Percentiles rank a stretch among this genome's conserved stretches.
Evolutionary conservation across 805 yeast species (phyloP).

Genomic region (Metschnikowia colocasiae): DNA sequence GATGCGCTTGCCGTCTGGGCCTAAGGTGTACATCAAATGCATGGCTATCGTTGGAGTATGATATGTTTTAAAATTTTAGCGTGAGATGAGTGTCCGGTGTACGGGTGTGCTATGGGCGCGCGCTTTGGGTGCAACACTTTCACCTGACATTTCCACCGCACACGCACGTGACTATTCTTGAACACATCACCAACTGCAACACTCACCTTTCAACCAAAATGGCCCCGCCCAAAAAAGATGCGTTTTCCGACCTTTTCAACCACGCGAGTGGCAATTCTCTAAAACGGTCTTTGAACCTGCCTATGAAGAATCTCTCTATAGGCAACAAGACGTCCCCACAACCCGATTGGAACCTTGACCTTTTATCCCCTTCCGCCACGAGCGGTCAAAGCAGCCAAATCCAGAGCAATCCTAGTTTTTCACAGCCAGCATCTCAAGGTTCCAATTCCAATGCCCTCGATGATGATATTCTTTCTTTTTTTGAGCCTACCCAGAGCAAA

Average conservation of each 20-base stretch:
- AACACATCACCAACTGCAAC: neutral
- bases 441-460: slow-evolving; percentile 1
- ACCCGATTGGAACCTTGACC: slow-evolving; percentile 8
- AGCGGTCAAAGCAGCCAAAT: neutral
- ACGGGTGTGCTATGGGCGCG: slow-evolving; percentile 10
- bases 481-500: neutral
- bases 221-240: slow-evolving; percentile 41
- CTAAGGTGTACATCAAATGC: slow-evolving; percentile 99
- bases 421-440: neutral
- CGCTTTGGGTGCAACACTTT: slow-evolving; percentile 1
- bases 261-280: slow-evolving; percentile 22
- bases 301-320: slow-evolving; percentile 15
- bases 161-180: slow-evolving; percentile 3
- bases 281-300: slow-evolving; percentile 13
- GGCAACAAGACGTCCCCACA: slow-evolving; percentile 6
- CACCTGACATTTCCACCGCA: neutral
- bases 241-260: slow-evolving; percentile 42
- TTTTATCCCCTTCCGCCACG: slow-evolving; percentile 9
- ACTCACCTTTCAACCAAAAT: slow-evolving; percentile 9
- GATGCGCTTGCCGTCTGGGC: slow-evolving; percentile 90
- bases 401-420: neutral
- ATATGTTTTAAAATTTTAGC: slow-evolving; percentile 7
- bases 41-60: slow-evolving; percentile 38
- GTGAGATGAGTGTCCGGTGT: slow-evolving; percentile 14
- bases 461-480: slow-evolving; percentile 1